Evolutionary conservation across 2,329 filamentous ascomycete genomes (phyloP).

Genomic region (Fusarium napiforme): DNA sequence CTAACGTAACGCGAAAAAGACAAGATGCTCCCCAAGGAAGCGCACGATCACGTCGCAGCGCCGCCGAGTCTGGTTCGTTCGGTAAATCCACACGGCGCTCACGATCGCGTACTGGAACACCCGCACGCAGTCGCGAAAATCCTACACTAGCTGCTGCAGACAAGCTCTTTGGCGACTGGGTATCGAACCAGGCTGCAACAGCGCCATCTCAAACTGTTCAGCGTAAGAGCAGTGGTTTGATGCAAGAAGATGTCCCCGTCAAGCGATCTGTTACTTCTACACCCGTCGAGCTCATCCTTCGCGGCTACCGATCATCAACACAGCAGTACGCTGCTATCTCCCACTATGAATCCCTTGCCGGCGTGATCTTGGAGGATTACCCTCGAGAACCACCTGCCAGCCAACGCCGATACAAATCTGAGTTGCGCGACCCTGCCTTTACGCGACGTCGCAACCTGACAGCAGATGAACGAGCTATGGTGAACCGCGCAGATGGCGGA

Average conservation of each 20-base stretch:
- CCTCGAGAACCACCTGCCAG: constrained; percentile 82
- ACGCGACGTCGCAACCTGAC: constrained; percentile 74
- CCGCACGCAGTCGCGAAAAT: constrained; percentile 66
- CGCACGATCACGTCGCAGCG: constrained; percentile 62
- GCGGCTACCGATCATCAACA: constrained; percentile 76
- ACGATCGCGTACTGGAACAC: constrained; percentile 69
- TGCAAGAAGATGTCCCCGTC: constrained; percentile 55
- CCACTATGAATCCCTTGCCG: constrained; percentile 88
- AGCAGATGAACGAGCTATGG: constrained; percentile 78
- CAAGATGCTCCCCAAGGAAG: constrained; percentile 62
- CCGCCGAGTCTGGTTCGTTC: constrained; percentile 72
- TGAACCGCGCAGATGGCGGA: constrained; percentile 84
- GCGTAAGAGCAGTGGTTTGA: constrained; percentile 52
- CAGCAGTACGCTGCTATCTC: constrained; percentile 88
- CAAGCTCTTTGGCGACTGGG: constrained; percentile 69
- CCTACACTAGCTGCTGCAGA: constrained; percentile 71
- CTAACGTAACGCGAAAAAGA: constrained; percentile 48
- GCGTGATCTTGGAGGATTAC: constrained; percentile 92
- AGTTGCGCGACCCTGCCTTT: constrained; percentile 78
- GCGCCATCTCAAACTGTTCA: constrained; percentile 43
- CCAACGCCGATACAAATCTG: constrained; percentile 76
- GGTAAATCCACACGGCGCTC: constrained; percentile 74
- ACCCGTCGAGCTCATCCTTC: constrained; percentile 81
- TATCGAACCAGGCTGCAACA: constrained; percentile 58
- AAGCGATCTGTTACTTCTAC: constrained; percentile 52